These are phyloP conservation scores for Nitzschia palea DNA, from an alignment of 108 stramenopile genomes.

Conservation along the genomic window DNA sequence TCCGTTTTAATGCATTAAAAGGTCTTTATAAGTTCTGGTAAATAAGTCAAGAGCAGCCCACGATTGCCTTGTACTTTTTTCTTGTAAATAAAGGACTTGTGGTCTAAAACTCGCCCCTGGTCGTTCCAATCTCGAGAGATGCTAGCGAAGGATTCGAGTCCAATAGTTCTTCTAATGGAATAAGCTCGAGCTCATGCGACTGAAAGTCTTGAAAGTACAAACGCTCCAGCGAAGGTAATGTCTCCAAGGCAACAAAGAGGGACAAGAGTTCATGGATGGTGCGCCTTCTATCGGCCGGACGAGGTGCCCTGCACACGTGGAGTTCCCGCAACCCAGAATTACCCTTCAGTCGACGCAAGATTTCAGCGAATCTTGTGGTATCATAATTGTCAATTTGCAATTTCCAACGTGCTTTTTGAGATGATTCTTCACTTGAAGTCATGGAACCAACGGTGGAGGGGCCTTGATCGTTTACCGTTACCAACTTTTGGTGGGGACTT, in stretches of 20 bases:
- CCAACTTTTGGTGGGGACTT: too few relatives aligned
- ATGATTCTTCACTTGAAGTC: too few relatives aligned
- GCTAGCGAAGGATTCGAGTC: background rate
- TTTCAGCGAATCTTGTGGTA: background rate
- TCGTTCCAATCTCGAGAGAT: background rate
- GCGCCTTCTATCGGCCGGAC: background rate
- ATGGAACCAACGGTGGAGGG: too few relatives aligned
- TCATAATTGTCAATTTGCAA: slow-evolving; percentile 5
- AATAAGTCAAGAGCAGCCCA: background rate
- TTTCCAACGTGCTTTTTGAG: background rate
- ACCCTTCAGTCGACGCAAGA: background rate
- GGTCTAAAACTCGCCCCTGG: background rate
- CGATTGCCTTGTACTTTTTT: background rate
- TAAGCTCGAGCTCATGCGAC: background rate
- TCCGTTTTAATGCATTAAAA: too few relatives aligned
- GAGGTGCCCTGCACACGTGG: background rate
- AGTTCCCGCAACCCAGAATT: background rate
- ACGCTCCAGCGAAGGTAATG: background rate
- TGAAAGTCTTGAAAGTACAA: background rate
- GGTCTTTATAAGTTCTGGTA: too few relatives aligned
- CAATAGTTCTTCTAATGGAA: background rate
- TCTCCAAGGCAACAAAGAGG: background rate
- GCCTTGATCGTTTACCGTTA: too few relatives aligned
- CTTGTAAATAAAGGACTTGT: background rate
- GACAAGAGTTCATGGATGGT: background rate